phyloP scores from a whole-genome alignment of 2,329 filamentous ascomycete species.

The Fonsecaea monophora region DNA sequence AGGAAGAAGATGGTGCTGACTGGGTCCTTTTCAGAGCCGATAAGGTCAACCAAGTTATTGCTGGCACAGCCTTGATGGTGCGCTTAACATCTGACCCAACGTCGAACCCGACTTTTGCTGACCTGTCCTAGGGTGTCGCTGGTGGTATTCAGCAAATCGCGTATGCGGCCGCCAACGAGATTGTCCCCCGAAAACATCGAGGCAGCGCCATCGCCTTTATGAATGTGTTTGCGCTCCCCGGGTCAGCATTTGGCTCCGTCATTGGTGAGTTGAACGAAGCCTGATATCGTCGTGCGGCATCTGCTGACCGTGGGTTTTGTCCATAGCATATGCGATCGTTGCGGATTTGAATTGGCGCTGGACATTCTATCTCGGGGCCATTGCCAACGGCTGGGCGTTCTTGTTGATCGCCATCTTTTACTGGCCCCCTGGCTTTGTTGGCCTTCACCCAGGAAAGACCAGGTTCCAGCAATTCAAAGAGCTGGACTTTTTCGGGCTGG shows the following conservation, averaged over 20 bases:
- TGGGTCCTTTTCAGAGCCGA: no score
- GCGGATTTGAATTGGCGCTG: conserved; percentile 53
- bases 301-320: not conserved
- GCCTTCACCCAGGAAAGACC: conserved; percentile 47
- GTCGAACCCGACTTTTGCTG: no score
- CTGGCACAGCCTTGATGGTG: no score
- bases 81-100: not conserved
- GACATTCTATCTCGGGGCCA: conserved; percentile 49
- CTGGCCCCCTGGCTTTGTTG: conserved; percentile 54
- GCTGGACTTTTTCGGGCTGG: conserved; percentile 56
- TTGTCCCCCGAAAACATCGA: conserved; percentile 4
- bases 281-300: not conserved
- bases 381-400: conserved; percentile 2
- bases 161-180: not conserved
- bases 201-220: not conserved
- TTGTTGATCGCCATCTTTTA: conserved; percentile 55
- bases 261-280: conserved; percentile 2
- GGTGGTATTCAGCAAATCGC: conserved; percentile 6
- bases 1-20: no score
- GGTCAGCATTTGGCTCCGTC: conserved; percentile 12
- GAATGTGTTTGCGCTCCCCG: conserved; percentile 4
- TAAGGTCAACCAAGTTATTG: no score
- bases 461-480: conserved; percentile 49
- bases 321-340: conserved; percentile 11
- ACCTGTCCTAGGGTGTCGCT: not conserved